Evolutionary conservation across 441 rosid genomes (phyloP), one percentile per base, ranked within the genome.

Genomic region (Breynia disticha): DNA sequence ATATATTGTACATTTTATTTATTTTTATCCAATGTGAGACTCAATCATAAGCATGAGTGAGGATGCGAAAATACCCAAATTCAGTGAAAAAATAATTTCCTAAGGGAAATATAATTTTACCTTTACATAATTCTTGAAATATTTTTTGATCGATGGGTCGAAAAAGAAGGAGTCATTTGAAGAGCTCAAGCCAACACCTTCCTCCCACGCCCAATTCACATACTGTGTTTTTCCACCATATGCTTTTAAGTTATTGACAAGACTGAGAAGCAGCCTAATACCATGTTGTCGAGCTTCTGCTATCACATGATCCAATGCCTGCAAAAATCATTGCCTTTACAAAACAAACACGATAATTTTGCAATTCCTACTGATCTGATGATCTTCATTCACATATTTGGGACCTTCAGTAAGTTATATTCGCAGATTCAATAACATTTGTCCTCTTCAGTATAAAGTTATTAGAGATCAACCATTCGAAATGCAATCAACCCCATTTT

Each of bases 191-290:
- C 86, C 97, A 66, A 84, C 41, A 28, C 98, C 97, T 75, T 88
- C 98, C 61, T 86, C 76, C 95, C 90, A 83, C 11, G 95, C 98
- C 97, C 98, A 91, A 19, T 84, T 77, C 53, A 91, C 97, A 24
- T 91, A 88, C 66, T 86, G 97, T 24, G 90, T 80, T 69, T 91
- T 91, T 42, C 96, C 98, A 48, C 98, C 98, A 57, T 83, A 91
- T 24, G 90, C 80, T 37, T 79, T 82, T 62, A 87, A 75, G 75
- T 91, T 91, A 52, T 91, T 88, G 20, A 86, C 94, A 56, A 91
- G 73, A 73, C 90, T 69, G 21, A 91, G 89, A 63, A 91, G 87
- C 64, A 87, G 70, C 73, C 89, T 81, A 56, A 91, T 65, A 57
- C 76, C 84, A 28, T 76, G 78, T 37, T 52, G 73, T 64, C 76